Percentiles rank a stretch among this genome's conserved stretches.
Conservation (phyloP, 2,329 filamentous ascomycete species). For the Neoscytalidium dimidiatum region DNA sequence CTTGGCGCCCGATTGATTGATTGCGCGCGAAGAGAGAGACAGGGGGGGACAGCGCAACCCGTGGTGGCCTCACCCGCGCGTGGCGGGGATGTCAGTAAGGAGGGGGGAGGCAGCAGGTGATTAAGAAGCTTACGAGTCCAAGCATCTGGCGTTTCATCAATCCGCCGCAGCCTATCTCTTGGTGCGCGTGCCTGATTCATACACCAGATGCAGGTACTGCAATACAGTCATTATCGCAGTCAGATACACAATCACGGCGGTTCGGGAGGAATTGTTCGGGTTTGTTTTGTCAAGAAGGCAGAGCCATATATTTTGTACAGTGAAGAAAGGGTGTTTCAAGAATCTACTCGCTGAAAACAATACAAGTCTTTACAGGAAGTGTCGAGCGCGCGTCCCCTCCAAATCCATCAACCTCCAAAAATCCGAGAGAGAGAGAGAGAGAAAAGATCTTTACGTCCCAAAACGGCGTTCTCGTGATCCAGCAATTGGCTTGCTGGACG, state of each 20-base stretch:
- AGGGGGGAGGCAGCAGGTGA: too few species aligned
- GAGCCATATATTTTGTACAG: conserved; percentile 9
- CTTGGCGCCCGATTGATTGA: not conserved
- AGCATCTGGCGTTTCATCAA: not conserved
- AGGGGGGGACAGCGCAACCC: not conserved
- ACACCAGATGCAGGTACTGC: not conserved
- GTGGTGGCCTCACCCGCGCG: not conserved
- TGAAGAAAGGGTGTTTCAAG: not conserved
- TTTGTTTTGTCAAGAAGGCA: not conserved
- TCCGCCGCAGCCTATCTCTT: not conserved
- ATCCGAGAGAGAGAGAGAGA: too few species aligned
- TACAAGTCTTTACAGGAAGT: not conserved
- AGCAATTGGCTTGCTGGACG: too few species aligned
- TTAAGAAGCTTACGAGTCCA: not conserved
- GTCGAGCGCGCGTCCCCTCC: too few species aligned
- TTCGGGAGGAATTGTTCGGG: not conserved
- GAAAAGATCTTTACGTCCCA: too few species aligned
- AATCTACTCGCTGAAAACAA: conserved; percentile 1
- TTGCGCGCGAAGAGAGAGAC: too few species aligned
- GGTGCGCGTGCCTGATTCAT: not conserved
- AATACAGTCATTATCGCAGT: too few species aligned
- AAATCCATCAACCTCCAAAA: too few species aligned
- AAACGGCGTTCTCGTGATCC: too few species aligned
- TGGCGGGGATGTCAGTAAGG: not conserved
- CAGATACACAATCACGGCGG: not conserved